These are phyloP conservation scores for Entrophospora sp. DNA, from an alignment of 192 early-diverging fungal species.

Conservation along the genomic window DNA sequence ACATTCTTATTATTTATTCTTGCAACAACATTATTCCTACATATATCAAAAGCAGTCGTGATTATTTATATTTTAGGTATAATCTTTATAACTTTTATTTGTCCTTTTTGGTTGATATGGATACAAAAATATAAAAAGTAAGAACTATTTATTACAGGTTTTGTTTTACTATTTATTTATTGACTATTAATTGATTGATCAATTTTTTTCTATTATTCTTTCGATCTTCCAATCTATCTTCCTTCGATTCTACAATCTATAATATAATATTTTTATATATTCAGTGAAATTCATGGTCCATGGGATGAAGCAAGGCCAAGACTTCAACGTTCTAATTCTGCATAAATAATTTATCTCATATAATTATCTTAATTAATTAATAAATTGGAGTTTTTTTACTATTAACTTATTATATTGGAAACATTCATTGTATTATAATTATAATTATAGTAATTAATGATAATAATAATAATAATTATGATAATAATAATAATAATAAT, in stretches of 20 bases:
- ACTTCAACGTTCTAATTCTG: slow-evolving; percentile 41
- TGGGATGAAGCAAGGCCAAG: slow-evolving; percentile 92
- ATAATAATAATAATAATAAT: no score
- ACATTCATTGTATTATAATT: no score
- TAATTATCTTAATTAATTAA: no score
- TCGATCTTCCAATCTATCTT: no score
- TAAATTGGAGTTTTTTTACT: no score
- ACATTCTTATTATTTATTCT: slow-evolving; percentile 52
- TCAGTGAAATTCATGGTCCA: slow-evolving; percentile 89
- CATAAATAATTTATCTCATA: no score
- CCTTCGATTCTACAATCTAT: no score
- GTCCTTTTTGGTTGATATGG: slow-evolving; percentile 86
- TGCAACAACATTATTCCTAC: slow-evolving; percentile 55
- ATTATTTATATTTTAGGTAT: slow-evolving; percentile 59
- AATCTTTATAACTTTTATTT: slow-evolving; percentile 75
- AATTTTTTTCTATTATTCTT: no score
- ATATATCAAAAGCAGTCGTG: slow-evolving; percentile 60
- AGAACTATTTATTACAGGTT: slow-evolving; percentile 8
- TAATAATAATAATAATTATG: no score
- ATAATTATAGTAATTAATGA: no score
- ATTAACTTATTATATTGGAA: no score
- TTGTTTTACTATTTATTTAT: background rate
- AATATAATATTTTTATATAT: background rate
- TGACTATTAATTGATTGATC: background rate
- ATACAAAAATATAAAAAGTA: slow-evolving; percentile 96